Evolutionary conservation across 2,329 filamentous ascomycete genomes (phyloP), one percentile per base, ranked within the genome.

Genomic region (Colletotrichum coccodes): DNA sequence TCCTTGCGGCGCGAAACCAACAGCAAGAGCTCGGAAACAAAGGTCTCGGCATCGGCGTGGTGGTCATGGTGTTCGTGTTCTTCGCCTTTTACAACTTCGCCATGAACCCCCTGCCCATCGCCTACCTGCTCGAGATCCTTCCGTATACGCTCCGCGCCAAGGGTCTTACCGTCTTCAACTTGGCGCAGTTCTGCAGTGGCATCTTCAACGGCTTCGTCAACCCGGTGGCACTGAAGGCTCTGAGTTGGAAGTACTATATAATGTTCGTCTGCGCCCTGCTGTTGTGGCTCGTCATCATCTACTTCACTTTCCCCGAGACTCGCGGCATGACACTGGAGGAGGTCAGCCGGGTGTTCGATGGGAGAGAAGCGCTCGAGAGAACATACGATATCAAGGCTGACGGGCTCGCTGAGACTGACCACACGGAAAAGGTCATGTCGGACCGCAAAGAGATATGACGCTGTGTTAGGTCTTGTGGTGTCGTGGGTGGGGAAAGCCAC

Each of bases 51-150:
- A 79, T 81, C 60, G 82, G 79, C 4, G 82, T 85, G 18, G 82
- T 88, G 57, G 82, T 81, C 12, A 80, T 81, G 71, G 79, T 86
- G 32, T 86, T 80, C 72, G 75, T 84, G 68, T 84, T 81, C 75
- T 80, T 76, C 58, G 78, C 82, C 47, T 75, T 78, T 60, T 80
- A 85, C 71, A 69, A 80, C 44, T 76, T 83, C 60, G 56, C 63
- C 9, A 79, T 80, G 26, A 83, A 78, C 74, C 81, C 82, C 21
- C 80, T 81, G 60, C 75, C 83, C 6, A 77, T 82, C 21, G 75
- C 83, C 40, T 86, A 81, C 67, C 73, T 75, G 4, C 73, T 74
- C n/a, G 73, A 74, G 58, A 59, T 73, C 12, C 54, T 69, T 18
- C 71, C 71, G 0, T 72, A 68, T 58, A 30, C 54, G 18, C 49